Percentiles rank a stretch among this genome's conserved stretches.
These are phyloP conservation scores for Pleurotus sapidus DNA, from an alignment of 768 basidiomycete genomes.

Conservation along the genomic window DNA sequence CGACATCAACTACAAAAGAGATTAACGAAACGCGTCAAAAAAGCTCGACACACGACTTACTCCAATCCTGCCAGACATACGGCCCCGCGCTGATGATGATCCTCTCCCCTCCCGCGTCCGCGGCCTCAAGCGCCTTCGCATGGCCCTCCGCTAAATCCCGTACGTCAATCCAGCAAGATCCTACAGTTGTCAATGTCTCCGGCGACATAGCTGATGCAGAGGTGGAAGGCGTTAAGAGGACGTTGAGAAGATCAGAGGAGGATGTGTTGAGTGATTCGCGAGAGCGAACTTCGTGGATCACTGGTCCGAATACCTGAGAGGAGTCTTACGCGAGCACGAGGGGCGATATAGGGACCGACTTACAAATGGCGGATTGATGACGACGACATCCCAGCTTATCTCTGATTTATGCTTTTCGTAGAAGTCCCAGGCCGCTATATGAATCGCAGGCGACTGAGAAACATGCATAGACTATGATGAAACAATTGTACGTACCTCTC, in stretches of 20 bases:
- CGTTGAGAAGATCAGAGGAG: constrained; percentile 26
- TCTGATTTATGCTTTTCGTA: constrained; percentile 33
- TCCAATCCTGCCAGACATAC: constrained; percentile 19
- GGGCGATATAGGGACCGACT: background rate
- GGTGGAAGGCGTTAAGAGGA: constrained; percentile 22
- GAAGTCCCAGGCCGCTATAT: constrained; percentile 41
- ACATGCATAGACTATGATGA: background rate
- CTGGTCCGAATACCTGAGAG: constrained; percentile 30
- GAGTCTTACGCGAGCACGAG: too few species aligned
- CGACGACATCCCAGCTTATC: constrained; percentile 49
- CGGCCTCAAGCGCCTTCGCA: constrained; percentile 41
- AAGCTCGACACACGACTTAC: constrained; percentile 11
- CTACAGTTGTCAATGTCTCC: constrained; percentile 15
- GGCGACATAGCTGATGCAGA: background rate
- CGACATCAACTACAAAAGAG: constrained; percentile 11
- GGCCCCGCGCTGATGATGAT: constrained; percentile 3
- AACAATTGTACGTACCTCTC: constrained; percentile 28
- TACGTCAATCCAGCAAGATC: constrained; percentile 38
- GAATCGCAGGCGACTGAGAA: background rate
- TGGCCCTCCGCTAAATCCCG: constrained; percentile 54
- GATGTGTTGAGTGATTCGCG: constrained; percentile 34
- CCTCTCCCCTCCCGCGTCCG: constrained; percentile 44
- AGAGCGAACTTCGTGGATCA: constrained; percentile 30
- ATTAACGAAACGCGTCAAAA: background rate
- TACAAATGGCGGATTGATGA: constrained; percentile 52